Base-by-base conservation (phyloP, 2,329 filamentous ascomycete species). In the Monilinia vaccinii-corymbosi region DNA sequence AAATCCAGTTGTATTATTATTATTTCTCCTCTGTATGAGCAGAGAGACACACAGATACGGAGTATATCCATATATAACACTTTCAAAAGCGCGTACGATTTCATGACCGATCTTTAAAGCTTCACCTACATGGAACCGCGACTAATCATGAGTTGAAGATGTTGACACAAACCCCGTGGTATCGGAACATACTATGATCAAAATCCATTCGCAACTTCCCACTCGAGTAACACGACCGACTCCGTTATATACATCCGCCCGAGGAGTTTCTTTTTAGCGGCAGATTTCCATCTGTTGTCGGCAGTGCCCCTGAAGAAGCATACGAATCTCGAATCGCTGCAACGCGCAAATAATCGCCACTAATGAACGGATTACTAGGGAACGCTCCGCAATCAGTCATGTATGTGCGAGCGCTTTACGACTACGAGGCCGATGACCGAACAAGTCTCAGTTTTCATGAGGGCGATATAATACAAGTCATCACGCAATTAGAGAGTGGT, bases 381-480 rank as follows among this genome's bases (percentile, higher is more conserved):
- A 79, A 81, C 65, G 78, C 82, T 71, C 81, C 83, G 62, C 79
- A 79, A 63, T 82, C 84, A 72, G 84, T 86, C 71, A 87, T 97
- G 79, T 97, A 94, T 73, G 94, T 99, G 71, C 88, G 91, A 71
- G 94, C 94, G 50, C 82, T 97, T 65, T 99, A 97, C 79, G 91
- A 97, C 78, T 99, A 97, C 78, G 91, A 97, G 72, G 91, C 94
- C 71, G 93, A 99, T 76, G 94, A 99, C 75, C 86, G 91, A 69
- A 97, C 93, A 51, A 97, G 92, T 77, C 78, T 99, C 72, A 97
- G 92, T 76, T 99, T 99, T 75, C 90, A 91, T 69, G 89, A 96
- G 74, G 94, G 94, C 71, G 94, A 99, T 76, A 86, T 97, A 67
- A 99, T 99, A 70, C 93, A 97, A 76, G 94, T 99, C 69, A 93